Conservation (phyloP, 2,329 filamentous ascomycete genomes). For the Claviceps maximensis region DNA sequence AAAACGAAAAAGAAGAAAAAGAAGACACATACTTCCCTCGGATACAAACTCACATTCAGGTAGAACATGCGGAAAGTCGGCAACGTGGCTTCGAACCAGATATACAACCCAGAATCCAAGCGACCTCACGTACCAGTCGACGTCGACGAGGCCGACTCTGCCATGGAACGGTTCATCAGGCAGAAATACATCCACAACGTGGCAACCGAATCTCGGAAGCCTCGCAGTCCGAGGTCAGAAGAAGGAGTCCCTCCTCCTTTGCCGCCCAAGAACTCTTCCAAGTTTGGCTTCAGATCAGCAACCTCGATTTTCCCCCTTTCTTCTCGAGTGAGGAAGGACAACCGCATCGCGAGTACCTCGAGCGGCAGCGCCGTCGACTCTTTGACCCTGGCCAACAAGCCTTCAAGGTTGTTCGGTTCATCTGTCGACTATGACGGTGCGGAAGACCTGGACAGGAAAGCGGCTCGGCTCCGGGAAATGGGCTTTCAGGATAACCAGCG, state of each 20-base stretch:
- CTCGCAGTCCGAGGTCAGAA: constrained; percentile 37
- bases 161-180: constrained; percentile 89
- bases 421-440: constrained; percentile 41
- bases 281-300: constrained; percentile 43
- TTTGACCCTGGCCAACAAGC: constrained; percentile 42
- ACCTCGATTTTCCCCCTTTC: constrained; percentile 57
- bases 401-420: constrained; percentile 56
- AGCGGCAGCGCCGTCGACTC: constrained; percentile 14
- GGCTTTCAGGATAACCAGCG: constrained; percentile 75
- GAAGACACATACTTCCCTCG: neutral
- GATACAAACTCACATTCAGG: neutral
- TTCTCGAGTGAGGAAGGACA: constrained; percentile 45
- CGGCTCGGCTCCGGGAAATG: constrained; percentile 73
- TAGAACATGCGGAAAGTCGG: constrained; percentile 92
- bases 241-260: constrained; percentile 46
- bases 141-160: constrained; percentile 80
- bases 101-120: constrained; percentile 76
- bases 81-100: constrained; percentile 73
- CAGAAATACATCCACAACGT: constrained; percentile 72
- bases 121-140: constrained; percentile 79
- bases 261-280: constrained; percentile 51
- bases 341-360: constrained; percentile 18
- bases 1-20: no score
- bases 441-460: constrained; percentile 60
- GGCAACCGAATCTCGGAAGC: constrained; percentile 23